Evolutionary conservation across 306 rosid species (phyloP).

Genomic region (Glycine tomentella): DNA sequence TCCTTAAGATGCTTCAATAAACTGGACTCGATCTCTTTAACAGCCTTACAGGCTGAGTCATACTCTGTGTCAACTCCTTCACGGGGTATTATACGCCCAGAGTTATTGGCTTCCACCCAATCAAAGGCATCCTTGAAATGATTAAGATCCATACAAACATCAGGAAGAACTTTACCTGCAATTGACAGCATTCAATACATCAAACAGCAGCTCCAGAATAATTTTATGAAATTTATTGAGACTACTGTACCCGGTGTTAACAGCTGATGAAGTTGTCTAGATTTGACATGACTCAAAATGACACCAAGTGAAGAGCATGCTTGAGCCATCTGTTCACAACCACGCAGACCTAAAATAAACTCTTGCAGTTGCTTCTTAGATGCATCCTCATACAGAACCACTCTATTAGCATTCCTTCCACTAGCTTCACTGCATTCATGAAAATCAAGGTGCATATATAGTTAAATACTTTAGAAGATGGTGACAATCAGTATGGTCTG

Average conservation of each 20-base stretch:
- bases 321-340: slow-evolving; percentile 84
- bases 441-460: slow-evolving; percentile 47
- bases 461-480: slow-evolving; percentile 41
- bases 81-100: slow-evolving; percentile 93
- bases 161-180: slow-evolving; percentile 82
- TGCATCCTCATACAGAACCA: slow-evolving; percentile 89
- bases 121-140: slow-evolving; percentile 94
- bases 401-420: slow-evolving; percentile 89
- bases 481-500: slow-evolving; percentile 20
- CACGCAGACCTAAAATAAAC: slow-evolving; percentile 78
- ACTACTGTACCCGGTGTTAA: slow-evolving; percentile 75
- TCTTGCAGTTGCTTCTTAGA: slow-evolving; percentile 85
- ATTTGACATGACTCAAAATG: slow-evolving; percentile 68
- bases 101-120: slow-evolving; percentile 91
- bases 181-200: slow-evolving; percentile 33
- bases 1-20: slow-evolving; percentile 70
- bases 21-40: slow-evolving; percentile 69
- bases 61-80: slow-evolving; percentile 82
- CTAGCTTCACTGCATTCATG: slow-evolving; percentile 73
- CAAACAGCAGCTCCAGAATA: slow-evolving; percentile 39
- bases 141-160: slow-evolving; percentile 60
- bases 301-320: slow-evolving; percentile 73
- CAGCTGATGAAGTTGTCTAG: slow-evolving; percentile 69
- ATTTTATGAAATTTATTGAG: slow-evolving; percentile 11
- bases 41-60: slow-evolving; percentile 80